Evolutionary conservation across 768 basidiomycete genomes (phyloP).

Genomic region (Termitomyces bulborhizus): DNA sequence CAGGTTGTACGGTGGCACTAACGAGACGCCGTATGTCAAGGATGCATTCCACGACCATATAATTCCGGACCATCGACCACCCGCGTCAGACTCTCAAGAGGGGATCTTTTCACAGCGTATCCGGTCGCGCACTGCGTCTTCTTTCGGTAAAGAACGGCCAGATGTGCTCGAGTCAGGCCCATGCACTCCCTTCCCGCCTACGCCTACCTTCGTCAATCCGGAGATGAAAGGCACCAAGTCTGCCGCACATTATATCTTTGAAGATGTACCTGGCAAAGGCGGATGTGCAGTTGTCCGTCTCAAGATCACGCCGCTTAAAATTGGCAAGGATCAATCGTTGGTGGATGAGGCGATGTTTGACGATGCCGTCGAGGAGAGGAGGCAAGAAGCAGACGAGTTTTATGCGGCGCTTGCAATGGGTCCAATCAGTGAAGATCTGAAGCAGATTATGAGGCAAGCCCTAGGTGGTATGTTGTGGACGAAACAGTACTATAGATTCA

Average conservation of each 20-base stretch:
- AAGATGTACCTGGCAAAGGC: constrained; percentile 81
- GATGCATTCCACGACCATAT: constrained; percentile 99
- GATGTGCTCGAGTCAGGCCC: constrained; percentile 47
- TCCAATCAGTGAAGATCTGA: constrained; percentile 85
- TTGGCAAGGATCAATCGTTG: constrained; percentile 72
- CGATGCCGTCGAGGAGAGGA: constrained; percentile 80
- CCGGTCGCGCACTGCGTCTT: constrained; percentile 42
- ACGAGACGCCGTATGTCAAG: constrained; percentile 80
- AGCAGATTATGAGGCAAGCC: constrained; percentile 95
- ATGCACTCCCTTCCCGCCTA: constrained; percentile 52
- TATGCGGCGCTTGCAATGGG: constrained; percentile 77
- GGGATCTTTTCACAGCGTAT: constrained; percentile 43
- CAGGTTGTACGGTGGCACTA: constrained; percentile 85
- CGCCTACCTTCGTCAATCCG: constrained; percentile 73
- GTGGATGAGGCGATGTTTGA: constrained; percentile 90
- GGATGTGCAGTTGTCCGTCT: constrained; percentile 94
- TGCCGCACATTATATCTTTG: constrained; percentile 87
- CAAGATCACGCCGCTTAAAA: constrained; percentile 77
- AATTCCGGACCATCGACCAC: constrained; percentile 76
- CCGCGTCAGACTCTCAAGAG: constrained; percentile 37
- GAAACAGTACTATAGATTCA: constrained; percentile 95
- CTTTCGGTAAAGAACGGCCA: constrained; percentile 29
- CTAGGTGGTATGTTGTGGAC: constrained; percentile 98
- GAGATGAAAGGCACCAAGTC: constrained; percentile 85
- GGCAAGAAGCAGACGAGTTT: constrained; percentile 95